Percentiles rank a stretch among this genome's conserved stretches.
These are phyloP conservation scores for Aurantiochytrium sp. DNA, from an alignment of 108 stramenopile genomes.

Conservation along the genomic window DNA sequence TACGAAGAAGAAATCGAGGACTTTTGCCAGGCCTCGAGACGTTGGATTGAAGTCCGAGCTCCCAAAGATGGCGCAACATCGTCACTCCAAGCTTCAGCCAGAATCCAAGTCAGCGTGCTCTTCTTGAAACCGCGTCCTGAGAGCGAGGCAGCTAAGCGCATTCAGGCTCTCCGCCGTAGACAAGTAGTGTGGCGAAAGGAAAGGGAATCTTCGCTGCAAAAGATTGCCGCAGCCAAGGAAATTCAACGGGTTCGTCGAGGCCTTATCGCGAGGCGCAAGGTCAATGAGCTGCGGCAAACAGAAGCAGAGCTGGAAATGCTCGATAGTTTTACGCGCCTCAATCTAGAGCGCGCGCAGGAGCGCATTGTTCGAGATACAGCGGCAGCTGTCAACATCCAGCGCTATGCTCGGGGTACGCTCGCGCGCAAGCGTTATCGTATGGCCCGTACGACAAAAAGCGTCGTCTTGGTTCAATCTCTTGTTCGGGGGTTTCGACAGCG, in stretches of 20 bases:
- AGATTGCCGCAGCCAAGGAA: not conserved
- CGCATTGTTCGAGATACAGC: not conserved
- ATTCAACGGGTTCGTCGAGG: not conserved
- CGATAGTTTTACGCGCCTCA: not conserved
- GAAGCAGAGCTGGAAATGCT: not conserved
- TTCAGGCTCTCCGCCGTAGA: not conserved
- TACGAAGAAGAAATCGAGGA: not conserved
- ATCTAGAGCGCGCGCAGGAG: not conserved
- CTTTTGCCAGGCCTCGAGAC: not conserved
- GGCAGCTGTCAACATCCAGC: not conserved
- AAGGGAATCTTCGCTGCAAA: not conserved
- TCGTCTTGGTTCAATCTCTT: not conserved
- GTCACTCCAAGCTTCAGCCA: not conserved
- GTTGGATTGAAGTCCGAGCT: not conserved
- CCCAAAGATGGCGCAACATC: not conserved
- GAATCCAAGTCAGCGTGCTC: not conserved
- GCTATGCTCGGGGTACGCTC: not conserved
- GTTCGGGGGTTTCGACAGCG: not conserved
- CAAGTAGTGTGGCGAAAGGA: not conserved
- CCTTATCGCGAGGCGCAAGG: not conserved
- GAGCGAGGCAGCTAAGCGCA: not conserved
- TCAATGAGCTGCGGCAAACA: not conserved
- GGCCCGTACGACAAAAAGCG: not conserved
- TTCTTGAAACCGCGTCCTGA: not conserved
- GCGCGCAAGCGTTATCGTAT: not conserved